Percentiles rank a stretch among this genome's conserved stretches.
phyloP scores from a whole-genome alignment of 2,329 filamentous ascomycete genomes.

The Gyromitra esculenta region DNA sequence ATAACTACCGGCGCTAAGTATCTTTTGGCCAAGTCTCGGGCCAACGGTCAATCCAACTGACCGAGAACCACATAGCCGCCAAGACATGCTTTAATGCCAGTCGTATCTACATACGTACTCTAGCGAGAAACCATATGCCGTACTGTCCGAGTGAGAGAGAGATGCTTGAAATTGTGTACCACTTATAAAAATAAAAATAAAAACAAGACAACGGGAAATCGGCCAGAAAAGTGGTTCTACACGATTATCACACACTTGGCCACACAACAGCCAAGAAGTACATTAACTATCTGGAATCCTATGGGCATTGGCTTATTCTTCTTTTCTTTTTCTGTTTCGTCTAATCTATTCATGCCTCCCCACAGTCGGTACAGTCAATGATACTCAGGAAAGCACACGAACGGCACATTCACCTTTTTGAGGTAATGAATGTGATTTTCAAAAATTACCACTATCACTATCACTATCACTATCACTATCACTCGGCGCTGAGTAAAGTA shows the following conservation, averaged over 20 bases:
- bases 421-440: no score
- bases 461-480: not conserved
- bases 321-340: not conserved
- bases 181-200: constrained; percentile 27
- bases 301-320: constrained; percentile 1
- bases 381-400: not conserved
- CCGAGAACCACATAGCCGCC: constrained; percentile 17
- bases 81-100: constrained; percentile 16
- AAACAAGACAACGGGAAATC: constrained; percentile 11
- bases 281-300: constrained; percentile 9
- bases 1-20: constrained; percentile 49
- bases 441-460: no score
- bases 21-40: constrained; percentile 19
- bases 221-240: constrained; percentile 33
- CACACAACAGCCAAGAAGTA: constrained; percentile 4
- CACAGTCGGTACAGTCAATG: constrained; percentile 10
- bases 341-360: not conserved
- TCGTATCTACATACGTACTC: not conserved
- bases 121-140: constrained; percentile 42
- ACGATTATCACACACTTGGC: constrained; percentile 34
- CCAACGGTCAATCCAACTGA: constrained; percentile 25
- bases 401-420: not conserved
- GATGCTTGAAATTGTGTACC: constrained; percentile 31
- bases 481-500: constrained; percentile 20
- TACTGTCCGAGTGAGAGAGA: constrained; percentile 26